These are phyloP conservation scores for Phaffomyces thermotolerans DNA, from an alignment of 805 yeast genomes.

Conservation along the genomic window DNA sequence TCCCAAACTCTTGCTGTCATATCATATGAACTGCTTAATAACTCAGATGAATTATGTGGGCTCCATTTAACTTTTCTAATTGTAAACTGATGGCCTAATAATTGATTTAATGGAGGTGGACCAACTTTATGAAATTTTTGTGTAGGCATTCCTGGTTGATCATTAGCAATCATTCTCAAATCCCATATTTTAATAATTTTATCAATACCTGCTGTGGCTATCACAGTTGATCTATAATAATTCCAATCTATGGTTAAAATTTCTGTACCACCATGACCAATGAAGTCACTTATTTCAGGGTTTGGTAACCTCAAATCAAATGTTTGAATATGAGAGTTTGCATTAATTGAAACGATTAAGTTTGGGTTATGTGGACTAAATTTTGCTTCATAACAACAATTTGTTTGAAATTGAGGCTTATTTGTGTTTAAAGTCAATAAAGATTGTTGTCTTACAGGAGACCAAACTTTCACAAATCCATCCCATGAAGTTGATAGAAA, in stretches of 20 bases:
- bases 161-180: constrained; percentile 53
- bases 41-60: constrained; percentile 68
- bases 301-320: constrained; percentile 76
- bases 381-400: constrained; percentile 72
- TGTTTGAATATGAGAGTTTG: constrained; percentile 63
- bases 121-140: constrained; percentile 36
- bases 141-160: constrained; percentile 23
- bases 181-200: constrained; percentile 84
- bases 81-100: constrained; percentile 85
- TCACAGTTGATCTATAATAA: constrained; percentile 69
- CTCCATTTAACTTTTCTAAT: constrained; percentile 81
- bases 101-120: constrained; percentile 67
- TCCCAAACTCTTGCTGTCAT: constrained; percentile 89
- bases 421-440: constrained; percentile 44
- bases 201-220: constrained; percentile 93
- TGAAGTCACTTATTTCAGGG: constrained; percentile 49
- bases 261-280: constrained; percentile 79
- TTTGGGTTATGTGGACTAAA: constrained; percentile 83
- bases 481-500: constrained; percentile 90
- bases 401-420: constrained; percentile 27
- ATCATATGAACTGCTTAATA: constrained; percentile 79
- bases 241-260: constrained; percentile 82
- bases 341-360: constrained; percentile 61
- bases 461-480: constrained; percentile 77
- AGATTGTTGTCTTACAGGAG: constrained; percentile 51